Conservation (phyloP, 495 filamentous ascomycete species). For the Talaromyces thailandensis region DNA sequence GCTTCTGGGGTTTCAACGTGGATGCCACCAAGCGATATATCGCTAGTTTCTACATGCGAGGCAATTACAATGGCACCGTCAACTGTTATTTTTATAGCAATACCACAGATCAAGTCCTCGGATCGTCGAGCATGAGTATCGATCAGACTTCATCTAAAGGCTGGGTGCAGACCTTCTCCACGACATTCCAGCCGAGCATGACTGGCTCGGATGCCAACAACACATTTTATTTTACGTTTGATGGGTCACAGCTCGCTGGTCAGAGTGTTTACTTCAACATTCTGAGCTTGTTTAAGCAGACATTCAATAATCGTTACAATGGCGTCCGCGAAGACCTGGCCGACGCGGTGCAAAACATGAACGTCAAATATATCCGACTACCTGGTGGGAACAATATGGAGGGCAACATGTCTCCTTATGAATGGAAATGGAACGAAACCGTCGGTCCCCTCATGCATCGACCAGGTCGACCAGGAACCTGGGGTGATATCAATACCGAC, state of each 20-base stretch:
- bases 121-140: neutral
- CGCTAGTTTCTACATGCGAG: conserved; percentile 46
- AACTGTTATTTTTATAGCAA: conserved; percentile 7
- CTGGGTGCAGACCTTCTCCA: neutral
- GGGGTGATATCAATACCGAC: neutral
- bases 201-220: too few species aligned
- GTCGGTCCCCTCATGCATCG: neutral
- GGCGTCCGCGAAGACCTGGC: neutral
- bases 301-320: neutral
- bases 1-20: conserved; percentile 55
- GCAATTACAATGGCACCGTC: too few species aligned
- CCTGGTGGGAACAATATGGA: neutral
- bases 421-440: neutral
- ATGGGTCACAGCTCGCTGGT: too few species aligned
- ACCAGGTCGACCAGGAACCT: neutral
- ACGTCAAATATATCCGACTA: neutral
- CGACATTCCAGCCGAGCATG: too few species aligned
- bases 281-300: too few species aligned
- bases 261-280: too few species aligned
- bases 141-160: conserved; percentile 7
- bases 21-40: conserved; percentile 38
- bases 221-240: too few species aligned
- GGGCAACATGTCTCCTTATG: neutral
- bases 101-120: conserved; percentile 9
- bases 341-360: neutral